Base-by-base conservation (phyloP, 2,329 filamentous ascomycete species). In the Pezicula neosporulosa region DNA sequence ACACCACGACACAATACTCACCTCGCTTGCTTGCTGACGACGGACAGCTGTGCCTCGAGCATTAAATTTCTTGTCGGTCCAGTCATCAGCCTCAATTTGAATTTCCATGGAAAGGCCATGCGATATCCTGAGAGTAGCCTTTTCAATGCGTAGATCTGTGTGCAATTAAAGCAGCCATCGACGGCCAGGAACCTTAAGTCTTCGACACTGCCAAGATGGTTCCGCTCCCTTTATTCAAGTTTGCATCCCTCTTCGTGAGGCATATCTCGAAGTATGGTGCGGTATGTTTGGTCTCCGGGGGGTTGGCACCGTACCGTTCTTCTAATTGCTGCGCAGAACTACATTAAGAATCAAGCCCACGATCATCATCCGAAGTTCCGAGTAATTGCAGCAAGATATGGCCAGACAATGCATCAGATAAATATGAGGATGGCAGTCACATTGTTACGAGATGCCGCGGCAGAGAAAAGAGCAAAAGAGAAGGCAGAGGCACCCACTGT, bases 221-320 rank as follows among this genome's bases (percentile, higher is more conserved):
- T 42, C 77, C 82, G 50, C 72, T 87, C 37, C 83, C 83, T 18
- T 72, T 87, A 16, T 87, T 87, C 70, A 87, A 87, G 71, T 80
- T 86, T 58, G 83, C 77, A 19, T 68, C 82, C 50, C 74, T 86
- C 44, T 83, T 86, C 58, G 73, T 86, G 63, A 77, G 81, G 59
- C 83, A 86, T 64, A 70, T 86, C 48, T 86, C 83, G 50, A 86
- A 86, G 70, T 86, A 86, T 74, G 83, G 83, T 63, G 83, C 83
- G 50, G 83, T 86, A 78, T 60, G 81, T 70, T 21, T 48, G 16
- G n/a, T 55, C 35, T 48, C 18, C 27, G 13, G 24, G 2, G 10
- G 44, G 33, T 27, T 52, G 24, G 15, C 15, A 38, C 8, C 41
- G 9, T 33, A 33, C 12, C 30, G 12, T 33, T 33, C 58, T 33